phyloP scores from a whole-genome alignment of 345 rosid genomes.

The Ceriops tagal region DNA sequence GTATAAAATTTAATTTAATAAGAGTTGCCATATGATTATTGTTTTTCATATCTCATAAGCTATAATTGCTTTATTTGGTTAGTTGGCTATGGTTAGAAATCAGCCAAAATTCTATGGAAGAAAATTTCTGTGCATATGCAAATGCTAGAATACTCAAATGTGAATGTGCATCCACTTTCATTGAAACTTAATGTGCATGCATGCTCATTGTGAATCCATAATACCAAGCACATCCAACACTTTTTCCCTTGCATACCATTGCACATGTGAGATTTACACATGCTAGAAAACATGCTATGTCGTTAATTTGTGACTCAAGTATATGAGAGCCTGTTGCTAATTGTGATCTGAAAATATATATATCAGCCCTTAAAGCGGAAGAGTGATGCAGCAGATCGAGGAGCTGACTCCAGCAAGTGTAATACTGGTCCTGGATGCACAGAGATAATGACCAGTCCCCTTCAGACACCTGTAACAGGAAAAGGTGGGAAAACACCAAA shows the following conservation, averaged over 20 bases:
- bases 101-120: too few relatives aligned
- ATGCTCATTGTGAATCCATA: background rate
- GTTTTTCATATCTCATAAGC: too few relatives aligned
- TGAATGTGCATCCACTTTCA: background rate
- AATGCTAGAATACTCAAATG: background rate
- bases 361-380: conserved; percentile 70
- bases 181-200: background rate
- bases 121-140: too few relatives aligned
- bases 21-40: too few relatives aligned
- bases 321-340: conserved; percentile 12
- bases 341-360: conserved; percentile 13
- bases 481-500: conserved; percentile 71
- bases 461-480: conserved; percentile 72
- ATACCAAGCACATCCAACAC: background rate
- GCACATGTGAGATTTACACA: background rate
- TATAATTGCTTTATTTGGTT: too few relatives aligned
- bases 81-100: too few relatives aligned
- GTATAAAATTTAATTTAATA: too few relatives aligned
- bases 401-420: conserved; percentile 54
- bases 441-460: conserved; percentile 46
- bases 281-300: background rate
- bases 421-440: conserved; percentile 40
- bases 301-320: conserved; percentile 2
- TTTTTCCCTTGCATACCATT: background rate
- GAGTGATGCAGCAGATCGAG: conserved; percentile 53